These are phyloP conservation scores for Hygrophoropsis aurantiaca DNA, from an alignment of 768 basidiomycete species.

Conservation along the genomic window DNA sequence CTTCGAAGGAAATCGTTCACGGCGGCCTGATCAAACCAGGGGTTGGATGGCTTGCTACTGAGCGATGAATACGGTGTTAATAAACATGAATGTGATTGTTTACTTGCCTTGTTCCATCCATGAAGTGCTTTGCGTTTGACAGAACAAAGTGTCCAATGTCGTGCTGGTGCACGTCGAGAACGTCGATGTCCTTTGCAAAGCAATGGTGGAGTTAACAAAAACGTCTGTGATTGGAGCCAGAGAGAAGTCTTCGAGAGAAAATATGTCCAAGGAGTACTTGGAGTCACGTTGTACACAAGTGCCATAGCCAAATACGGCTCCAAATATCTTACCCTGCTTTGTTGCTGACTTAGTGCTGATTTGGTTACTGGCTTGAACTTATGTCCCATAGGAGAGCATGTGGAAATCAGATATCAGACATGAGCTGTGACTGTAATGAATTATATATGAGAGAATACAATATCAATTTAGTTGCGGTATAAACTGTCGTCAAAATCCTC, in stretches of 20 bases:
- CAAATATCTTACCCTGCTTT: too few species aligned
- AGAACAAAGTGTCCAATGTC: slow-evolving; percentile 69
- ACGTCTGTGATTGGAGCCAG: slow-evolving; percentile 16
- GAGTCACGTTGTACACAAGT: too few species aligned
- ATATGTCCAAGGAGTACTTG: not conserved
- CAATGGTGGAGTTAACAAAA: slow-evolving; percentile 11
- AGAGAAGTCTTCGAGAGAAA: slow-evolving; percentile 8
- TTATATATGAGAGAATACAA: too few species aligned
- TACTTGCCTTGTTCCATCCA: slow-evolving; percentile 72
- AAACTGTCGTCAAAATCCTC: slow-evolving; percentile 58
- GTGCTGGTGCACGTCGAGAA: slow-evolving; percentile 59
- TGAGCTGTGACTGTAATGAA: too few species aligned
- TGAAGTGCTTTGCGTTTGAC: slow-evolving; percentile 63
- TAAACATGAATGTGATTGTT: slow-evolving; percentile 1
- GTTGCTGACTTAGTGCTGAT: too few species aligned
- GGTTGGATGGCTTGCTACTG: slow-evolving; percentile 51
- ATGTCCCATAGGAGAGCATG: too few species aligned
- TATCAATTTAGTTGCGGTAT: too few species aligned
- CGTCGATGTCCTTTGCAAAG: slow-evolving; percentile 10
- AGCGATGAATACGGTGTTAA: slow-evolving; percentile 19
- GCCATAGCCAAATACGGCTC: not conserved
- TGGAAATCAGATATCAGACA: too few species aligned
- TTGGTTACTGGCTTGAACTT: too few species aligned
- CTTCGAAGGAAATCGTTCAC: slow-evolving; percentile 69
- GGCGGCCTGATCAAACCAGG: slow-evolving; percentile 60